Percentiles rank a stretch among this genome's conserved stretches.
Conservation (phyloP, 345 rosid genomes). For the Bretschneidera sinensis region DNA sequence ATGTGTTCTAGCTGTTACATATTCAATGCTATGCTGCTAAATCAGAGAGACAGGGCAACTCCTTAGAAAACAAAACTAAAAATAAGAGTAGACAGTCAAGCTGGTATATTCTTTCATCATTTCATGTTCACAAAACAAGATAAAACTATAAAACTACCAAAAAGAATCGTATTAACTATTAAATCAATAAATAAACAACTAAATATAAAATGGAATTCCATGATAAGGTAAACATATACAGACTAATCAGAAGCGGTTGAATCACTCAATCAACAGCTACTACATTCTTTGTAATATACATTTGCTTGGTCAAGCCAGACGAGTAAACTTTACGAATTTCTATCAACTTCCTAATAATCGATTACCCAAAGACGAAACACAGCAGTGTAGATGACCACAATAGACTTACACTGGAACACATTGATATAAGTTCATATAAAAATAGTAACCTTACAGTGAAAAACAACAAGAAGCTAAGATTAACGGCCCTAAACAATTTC, state of each 20-base stretch:
- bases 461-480: constrained; percentile 1
- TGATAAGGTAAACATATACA: too few relatives aligned
- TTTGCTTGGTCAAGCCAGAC: too few relatives aligned
- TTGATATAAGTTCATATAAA: not conserved
- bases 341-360: too few relatives aligned
- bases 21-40: not conserved
- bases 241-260: too few relatives aligned
- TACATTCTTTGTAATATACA: too few relatives aligned
- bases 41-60: not conserved
- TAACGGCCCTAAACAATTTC: not conserved
- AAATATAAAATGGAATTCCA: not conserved
- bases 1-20: not conserved
- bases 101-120: not conserved
- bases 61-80: too few relatives aligned
- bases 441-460: not conserved
- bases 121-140: not conserved
- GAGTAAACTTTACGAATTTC: too few relatives aligned
- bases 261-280: not conserved
- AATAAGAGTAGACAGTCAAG: not conserved
- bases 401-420: constrained; percentile 4
- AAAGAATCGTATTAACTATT: too few relatives aligned
- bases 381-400: too few relatives aligned
- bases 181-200: not conserved
- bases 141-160: not conserved
- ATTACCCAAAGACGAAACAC: too few relatives aligned